Conservation (phyloP, 345 rosid genomes). For the Salix brachista region DNA sequence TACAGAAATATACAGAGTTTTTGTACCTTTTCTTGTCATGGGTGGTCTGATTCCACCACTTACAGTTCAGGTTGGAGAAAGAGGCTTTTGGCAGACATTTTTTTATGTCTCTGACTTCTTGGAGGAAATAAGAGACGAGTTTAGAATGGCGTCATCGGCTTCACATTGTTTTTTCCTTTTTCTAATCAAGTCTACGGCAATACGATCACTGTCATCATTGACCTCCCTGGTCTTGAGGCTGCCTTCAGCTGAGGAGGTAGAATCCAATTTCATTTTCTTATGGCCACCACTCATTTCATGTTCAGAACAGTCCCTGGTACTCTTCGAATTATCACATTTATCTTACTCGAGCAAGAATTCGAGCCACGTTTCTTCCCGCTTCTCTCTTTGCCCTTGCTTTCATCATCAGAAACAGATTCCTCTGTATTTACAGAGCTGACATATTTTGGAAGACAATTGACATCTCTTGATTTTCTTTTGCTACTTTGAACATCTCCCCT, state of each 20-base stretch:
- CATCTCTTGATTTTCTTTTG: conserved; percentile 35
- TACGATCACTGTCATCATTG: conserved; percentile 28
- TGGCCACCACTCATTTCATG: conserved; percentile 18
- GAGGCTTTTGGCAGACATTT: conserved; percentile 47
- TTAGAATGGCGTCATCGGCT: conserved; percentile 84
- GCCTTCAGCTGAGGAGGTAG: conserved; percentile 26
- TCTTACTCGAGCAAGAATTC: conserved; percentile 14
- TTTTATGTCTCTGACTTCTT: conserved; percentile 45
- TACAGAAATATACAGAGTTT: neutral
- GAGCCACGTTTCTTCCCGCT: conserved; percentile 19
- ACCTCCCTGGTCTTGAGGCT: conserved; percentile 25
- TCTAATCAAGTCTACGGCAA: conserved; percentile 36
- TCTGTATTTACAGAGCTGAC: conserved; percentile 14
- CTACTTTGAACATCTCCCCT: conserved; percentile 22
- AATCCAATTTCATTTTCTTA: conserved; percentile 21
- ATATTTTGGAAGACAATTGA: conserved; percentile 20
- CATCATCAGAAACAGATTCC: conserved; percentile 18
- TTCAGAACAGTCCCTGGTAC: conserved; percentile 11
- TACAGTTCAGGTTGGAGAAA: conserved; percentile 40
- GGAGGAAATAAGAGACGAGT: conserved; percentile 70
- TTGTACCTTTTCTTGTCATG: conserved; percentile 62
- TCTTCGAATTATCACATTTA: conserved; percentile 11
- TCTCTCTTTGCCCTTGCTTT: conserved; percentile 26
- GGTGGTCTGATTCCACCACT: conserved; percentile 46
- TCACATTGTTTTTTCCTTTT: conserved; percentile 79